These are phyloP conservation scores for Arabidopsis lyrata DNA, from an alignment of 441 rosid species.

Conservation along the genomic window DNA sequence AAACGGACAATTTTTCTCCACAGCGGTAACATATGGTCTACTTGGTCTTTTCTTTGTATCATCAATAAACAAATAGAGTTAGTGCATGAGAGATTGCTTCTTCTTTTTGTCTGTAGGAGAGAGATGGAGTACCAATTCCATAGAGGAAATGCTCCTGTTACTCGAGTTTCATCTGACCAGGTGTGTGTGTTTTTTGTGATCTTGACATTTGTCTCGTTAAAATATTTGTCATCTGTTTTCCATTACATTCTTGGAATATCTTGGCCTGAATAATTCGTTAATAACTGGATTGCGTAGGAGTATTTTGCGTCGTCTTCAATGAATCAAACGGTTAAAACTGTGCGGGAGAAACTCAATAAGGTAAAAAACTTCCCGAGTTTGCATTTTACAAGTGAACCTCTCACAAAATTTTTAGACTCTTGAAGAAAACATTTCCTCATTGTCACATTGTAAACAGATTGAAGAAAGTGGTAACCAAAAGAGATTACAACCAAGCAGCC, in stretches of 20 bases:
- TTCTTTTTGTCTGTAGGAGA: slow-evolving; percentile 46
- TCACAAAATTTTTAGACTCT: neutral
- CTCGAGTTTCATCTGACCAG: slow-evolving; percentile 77
- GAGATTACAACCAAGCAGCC: slow-evolving; percentile 57
- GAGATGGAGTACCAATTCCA: slow-evolving; percentile 47
- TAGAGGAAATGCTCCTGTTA: slow-evolving; percentile 45
- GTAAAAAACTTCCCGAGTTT: slow-evolving; percentile 44
- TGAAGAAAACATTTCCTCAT: neutral
- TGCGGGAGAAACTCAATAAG: slow-evolving; percentile 83
- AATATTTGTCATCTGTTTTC: too few relatives aligned
- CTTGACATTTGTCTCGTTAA: too few relatives aligned
- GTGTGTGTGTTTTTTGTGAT: slow-evolving; percentile 43
- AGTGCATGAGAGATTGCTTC: slow-evolving; percentile 27
- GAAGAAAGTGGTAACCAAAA: slow-evolving; percentile 54
- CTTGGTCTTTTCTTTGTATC: slow-evolving; percentile 6
- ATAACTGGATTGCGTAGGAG: slow-evolving; percentile 52
- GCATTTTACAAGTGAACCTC: neutral
- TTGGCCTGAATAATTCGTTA: too few relatives aligned
- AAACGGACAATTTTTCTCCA: slow-evolving; percentile 16
- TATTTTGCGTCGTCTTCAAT: slow-evolving; percentile 75
- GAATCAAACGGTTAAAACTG: slow-evolving; percentile 74
- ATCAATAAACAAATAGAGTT: neutral
- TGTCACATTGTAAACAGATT: slow-evolving; percentile 49
- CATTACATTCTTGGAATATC: too few relatives aligned
- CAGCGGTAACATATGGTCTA: slow-evolving; percentile 40